phyloP scores from a whole-genome alignment of 495 filamentous ascomycete genomes.

The Apiosordaria backusii region DNA sequence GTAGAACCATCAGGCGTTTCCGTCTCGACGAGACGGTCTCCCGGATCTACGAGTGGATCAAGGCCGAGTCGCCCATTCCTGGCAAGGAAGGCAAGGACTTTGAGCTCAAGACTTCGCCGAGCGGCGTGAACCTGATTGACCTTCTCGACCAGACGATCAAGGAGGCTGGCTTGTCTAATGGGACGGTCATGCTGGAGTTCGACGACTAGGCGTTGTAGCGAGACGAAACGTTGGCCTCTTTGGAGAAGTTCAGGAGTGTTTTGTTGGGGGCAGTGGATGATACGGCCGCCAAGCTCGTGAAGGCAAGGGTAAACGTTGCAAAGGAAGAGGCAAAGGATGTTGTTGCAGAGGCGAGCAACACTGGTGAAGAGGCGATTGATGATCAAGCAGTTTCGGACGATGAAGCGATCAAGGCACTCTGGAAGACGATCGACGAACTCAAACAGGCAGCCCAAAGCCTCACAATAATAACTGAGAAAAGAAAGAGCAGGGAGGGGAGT shows the following conservation, averaged over 20 bases:
- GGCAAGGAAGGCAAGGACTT: conserved; percentile 76
- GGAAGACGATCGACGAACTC: too few species aligned
- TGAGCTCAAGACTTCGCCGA: conserved; percentile 67
- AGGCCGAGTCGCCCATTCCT: conserved; percentile 65
- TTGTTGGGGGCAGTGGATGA: neutral
- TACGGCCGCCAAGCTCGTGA: too few species aligned
- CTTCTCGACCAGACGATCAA: conserved; percentile 66
- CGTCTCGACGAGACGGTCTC: conserved; percentile 71
- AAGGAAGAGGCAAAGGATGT: too few species aligned
- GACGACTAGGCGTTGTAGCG: conserved; percentile 52
- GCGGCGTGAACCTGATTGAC: conserved; percentile 79
- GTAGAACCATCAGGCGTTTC: conserved; percentile 80
- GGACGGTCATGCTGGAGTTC: conserved; percentile 89
- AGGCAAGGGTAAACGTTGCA: too few species aligned
- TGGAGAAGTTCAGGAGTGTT: neutral
- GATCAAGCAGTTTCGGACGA: too few species aligned
- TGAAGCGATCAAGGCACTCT: too few species aligned
- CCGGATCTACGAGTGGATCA: conserved; percentile 93
- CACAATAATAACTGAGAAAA: too few species aligned
- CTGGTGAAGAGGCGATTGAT: too few species aligned
- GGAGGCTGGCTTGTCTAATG: conserved; percentile 84
- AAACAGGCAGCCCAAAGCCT: too few species aligned
- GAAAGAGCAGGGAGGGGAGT: too few species aligned
- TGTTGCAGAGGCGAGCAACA: too few species aligned
- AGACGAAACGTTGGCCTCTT: neutral